phyloP scores from a whole-genome alignment of 2,329 filamentous ascomycete species.

The Pseudogymnoascus sp. region DNA sequence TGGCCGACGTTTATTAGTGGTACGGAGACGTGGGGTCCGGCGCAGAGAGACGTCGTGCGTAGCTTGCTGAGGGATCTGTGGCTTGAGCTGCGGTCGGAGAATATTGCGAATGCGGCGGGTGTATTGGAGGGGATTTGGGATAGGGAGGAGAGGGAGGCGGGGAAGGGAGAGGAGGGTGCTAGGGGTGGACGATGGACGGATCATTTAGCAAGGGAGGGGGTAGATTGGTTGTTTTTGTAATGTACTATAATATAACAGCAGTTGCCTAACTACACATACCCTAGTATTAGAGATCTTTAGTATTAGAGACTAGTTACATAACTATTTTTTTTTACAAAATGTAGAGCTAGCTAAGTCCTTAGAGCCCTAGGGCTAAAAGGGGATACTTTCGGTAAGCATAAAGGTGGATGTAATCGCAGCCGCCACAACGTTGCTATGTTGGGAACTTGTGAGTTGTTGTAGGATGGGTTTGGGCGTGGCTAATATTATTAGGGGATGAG shows the following conservation, averaged over 20 bases:
- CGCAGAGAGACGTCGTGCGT: background rate
- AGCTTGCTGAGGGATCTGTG: background rate
- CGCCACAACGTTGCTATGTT: background rate
- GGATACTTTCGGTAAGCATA: no score
- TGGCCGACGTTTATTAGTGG: conserved; percentile 1
- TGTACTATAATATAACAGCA: background rate
- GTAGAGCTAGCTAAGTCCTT: no score
- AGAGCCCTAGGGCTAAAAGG: no score
- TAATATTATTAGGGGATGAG: background rate
- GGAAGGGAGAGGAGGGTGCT: background rate
- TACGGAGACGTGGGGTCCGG: background rate
- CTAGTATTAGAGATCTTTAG: no score
- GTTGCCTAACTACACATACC: no score
- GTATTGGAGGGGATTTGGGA: background rate
- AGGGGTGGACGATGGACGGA: background rate
- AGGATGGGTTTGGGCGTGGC: background rate
- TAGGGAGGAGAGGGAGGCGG: background rate
- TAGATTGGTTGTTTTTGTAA: background rate
- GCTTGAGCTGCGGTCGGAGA: background rate
- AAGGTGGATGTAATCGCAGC: background rate
- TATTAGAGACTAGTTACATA: no score
- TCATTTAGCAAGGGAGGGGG: background rate
- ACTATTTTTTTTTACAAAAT: no score
- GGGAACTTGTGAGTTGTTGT: background rate
- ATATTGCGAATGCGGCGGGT: background rate